These are phyloP conservation scores for Oidiodendron maius DNA, from an alignment of 495 filamentous ascomycete species.

Conservation along the genomic window DNA sequence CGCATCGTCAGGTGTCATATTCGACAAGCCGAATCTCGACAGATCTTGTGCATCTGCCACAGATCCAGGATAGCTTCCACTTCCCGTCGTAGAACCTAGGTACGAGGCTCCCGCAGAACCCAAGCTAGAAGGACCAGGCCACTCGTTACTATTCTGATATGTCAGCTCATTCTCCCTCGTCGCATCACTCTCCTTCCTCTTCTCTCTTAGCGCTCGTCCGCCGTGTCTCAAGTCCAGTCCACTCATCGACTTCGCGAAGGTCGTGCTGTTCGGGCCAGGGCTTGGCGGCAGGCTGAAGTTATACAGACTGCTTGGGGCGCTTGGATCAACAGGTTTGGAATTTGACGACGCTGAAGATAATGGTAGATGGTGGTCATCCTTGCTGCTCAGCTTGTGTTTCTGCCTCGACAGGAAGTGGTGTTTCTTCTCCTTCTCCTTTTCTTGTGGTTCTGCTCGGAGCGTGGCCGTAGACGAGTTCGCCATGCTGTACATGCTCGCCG, in stretches of 20 bases:
- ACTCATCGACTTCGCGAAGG: slow-evolving; percentile 69
- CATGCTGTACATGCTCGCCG: slow-evolving; percentile 71
- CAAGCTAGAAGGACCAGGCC: slow-evolving; percentile 47
- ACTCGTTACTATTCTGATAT: slow-evolving; percentile 31
- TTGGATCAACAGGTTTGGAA: slow-evolving; percentile 78
- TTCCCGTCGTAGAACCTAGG: slow-evolving; percentile 9
- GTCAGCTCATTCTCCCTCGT: slow-evolving; percentile 25
- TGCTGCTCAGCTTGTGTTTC: slow-evolving; percentile 83
- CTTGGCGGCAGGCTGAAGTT: slow-evolving; percentile 60
- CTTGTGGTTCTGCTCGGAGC: slow-evolving; percentile 43
- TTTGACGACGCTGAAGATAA: slow-evolving; percentile 89
- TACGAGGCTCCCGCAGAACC: slow-evolving; percentile 32
- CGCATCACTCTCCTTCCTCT: slow-evolving; percentile 61
- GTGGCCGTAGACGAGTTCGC: slow-evolving; percentile 83
- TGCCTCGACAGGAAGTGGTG: slow-evolving; percentile 85
- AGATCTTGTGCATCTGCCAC: slow-evolving; percentile 41
- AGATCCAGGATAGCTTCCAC: slow-evolving; percentile 19
- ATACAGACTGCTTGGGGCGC: slow-evolving; percentile 79
- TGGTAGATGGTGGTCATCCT: slow-evolving; percentile 70
- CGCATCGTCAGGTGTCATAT: slow-evolving; percentile 83
- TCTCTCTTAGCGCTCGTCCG: slow-evolving; percentile 77
- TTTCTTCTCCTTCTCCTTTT: slow-evolving; percentile 57
- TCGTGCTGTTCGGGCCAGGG: slow-evolving; percentile 63
- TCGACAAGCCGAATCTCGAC: slow-evolving; percentile 62
- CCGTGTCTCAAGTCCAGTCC: slow-evolving; percentile 84